Evolutionary conservation across 345 rosid species (phyloP).

Genomic region (Syzygium jambos): DNA sequence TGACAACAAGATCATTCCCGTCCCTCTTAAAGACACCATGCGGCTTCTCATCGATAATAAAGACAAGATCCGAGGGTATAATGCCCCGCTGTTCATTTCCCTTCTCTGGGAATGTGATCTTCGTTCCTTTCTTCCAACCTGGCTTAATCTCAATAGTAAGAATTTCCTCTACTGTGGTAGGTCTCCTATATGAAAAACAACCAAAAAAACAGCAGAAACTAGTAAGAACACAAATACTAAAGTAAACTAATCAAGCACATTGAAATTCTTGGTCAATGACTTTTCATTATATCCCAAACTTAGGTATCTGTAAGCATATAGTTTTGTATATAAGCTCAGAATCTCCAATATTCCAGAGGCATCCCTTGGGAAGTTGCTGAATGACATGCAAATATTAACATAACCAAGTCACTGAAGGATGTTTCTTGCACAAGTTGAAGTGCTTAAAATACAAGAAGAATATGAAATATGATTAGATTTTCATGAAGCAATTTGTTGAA

Average conservation of each 20-base stretch:
- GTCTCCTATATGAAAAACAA: slow-evolving; percentile 36
- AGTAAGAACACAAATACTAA: background rate
- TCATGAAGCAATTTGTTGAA: too few relatives aligned
- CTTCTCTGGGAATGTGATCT: slow-evolving; percentile 67
- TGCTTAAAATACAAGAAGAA: background rate
- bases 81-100: slow-evolving; percentile 68
- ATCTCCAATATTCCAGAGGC: background rate
- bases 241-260: background rate
- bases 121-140: slow-evolving; percentile 92
- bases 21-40: slow-evolving; percentile 76
- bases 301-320: background rate
- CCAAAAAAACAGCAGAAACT: background rate
- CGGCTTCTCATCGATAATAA: slow-evolving; percentile 84
- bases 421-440: background rate
- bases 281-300: background rate
- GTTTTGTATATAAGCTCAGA: background rate
- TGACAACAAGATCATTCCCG: slow-evolving; percentile 62
- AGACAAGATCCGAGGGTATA: slow-evolving; percentile 61
- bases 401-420: background rate
- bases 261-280: background rate
- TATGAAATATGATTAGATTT: background rate
- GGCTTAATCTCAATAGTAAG: slow-evolving; percentile 73
- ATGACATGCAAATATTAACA: background rate
- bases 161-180: slow-evolving; percentile 57
- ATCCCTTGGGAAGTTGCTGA: background rate